Conservation (phyloP, 1,284 basidiomycete genomes). For the Ustilago vetiveriae region DNA sequence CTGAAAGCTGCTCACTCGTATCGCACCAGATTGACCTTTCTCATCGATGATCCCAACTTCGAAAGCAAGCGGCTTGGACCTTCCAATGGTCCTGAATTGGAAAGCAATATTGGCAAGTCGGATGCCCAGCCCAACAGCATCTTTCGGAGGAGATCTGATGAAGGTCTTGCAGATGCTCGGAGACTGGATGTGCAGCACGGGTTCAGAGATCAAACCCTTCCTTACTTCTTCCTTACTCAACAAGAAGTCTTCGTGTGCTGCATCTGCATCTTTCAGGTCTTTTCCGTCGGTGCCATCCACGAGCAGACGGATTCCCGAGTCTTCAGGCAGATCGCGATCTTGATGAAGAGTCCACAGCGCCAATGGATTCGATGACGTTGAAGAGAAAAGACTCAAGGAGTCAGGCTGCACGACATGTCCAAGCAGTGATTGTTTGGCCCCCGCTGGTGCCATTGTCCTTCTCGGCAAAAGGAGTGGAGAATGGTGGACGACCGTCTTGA, state of each 20-base stretch:
- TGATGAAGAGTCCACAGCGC: slow-evolving; percentile 72
- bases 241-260: slow-evolving; percentile 1
- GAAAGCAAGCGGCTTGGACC: slow-evolving; percentile 74
- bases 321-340: slow-evolving; percentile 73
- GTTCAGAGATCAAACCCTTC: slow-evolving; percentile 68
- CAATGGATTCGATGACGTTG: slow-evolving; percentile 75
- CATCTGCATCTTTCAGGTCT: slow-evolving; percentile 44
- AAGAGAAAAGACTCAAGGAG: slow-evolving; percentile 80
- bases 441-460: not conserved
- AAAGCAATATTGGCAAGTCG: slow-evolving; percentile 79
- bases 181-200: slow-evolving; percentile 84
- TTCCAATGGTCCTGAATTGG: slow-evolving; percentile 76
- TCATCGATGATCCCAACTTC: slow-evolving; percentile 80
- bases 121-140: slow-evolving; percentile 71
- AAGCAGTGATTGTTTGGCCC: slow-evolving; percentile 66
- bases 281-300: slow-evolving; percentile 73
- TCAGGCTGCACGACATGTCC: slow-evolving; percentile 73
- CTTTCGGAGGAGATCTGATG: slow-evolving; percentile 71
- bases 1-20: slow-evolving; percentile 84
- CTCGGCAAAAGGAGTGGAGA: not conserved
- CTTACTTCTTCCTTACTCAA: slow-evolving; percentile 3
- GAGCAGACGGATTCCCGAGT: slow-evolving; percentile 76
- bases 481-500: too few species aligned
- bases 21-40: slow-evolving; percentile 72
- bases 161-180: slow-evolving; percentile 77